phyloP scores from a whole-genome alignment of 805 yeast species.

The Yamadazyma olivae region DNA sequence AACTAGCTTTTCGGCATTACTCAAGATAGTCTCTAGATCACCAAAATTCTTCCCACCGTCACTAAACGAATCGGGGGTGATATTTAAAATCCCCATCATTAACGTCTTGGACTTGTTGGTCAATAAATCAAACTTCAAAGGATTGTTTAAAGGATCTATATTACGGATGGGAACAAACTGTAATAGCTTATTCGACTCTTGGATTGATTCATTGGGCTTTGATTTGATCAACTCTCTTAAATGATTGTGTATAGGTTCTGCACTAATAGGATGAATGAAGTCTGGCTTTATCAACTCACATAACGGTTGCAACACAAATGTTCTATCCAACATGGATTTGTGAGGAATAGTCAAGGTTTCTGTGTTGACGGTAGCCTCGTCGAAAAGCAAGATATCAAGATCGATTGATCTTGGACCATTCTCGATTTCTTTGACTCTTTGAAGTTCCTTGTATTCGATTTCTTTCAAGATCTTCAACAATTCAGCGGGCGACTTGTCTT shows the following conservation, averaged over 20 bases:
- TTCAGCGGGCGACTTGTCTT: conserved; percentile 55
- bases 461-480: conserved; percentile 61
- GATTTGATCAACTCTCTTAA: conserved; percentile 45
- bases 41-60: conserved; percentile 65
- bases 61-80: conserved; percentile 93
- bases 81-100: conserved; percentile 84
- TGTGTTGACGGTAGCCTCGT: conserved; percentile 51
- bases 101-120: conserved; percentile 49
- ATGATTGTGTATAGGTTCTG: conserved; percentile 74
- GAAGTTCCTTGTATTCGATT: conserved; percentile 71
- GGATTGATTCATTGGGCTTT: conserved; percentile 37
- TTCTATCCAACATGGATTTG: conserved; percentile 79
- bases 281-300: conserved; percentile 74
- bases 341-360: conserved; percentile 77
- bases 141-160: conserved; percentile 8
- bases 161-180: conserved; percentile 48
- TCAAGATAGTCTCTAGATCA: conserved; percentile 38
- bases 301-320: conserved; percentile 86
- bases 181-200: conserved; percentile 49
- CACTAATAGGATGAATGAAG: conserved; percentile 76
- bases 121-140: conserved; percentile 43
- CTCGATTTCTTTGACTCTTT: conserved; percentile 72
- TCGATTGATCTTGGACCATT: conserved; percentile 95
- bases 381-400: conserved; percentile 80
- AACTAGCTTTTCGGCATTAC: conserved; percentile 48